phyloP scores from a whole-genome alignment of 768 basidiomycete genomes.

The Leucocoprinus birnbaumii region DNA sequence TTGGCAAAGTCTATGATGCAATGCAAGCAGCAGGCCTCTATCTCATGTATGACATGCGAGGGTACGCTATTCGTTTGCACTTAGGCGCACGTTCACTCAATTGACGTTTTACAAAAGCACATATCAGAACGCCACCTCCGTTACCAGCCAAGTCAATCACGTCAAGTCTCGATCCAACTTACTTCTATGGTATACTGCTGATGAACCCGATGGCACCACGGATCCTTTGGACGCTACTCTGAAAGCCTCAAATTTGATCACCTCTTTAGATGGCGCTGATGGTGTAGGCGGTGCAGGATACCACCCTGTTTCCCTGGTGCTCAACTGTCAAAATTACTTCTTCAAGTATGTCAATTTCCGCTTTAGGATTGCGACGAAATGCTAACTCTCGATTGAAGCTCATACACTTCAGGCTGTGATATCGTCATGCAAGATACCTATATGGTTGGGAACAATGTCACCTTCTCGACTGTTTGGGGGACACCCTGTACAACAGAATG shows the following conservation, averaged over 20 bases:
- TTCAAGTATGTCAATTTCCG: constrained; percentile 35
- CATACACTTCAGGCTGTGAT: constrained; percentile 58
- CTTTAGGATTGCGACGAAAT: too few relatives aligned
- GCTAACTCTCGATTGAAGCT: constrained; percentile 15
- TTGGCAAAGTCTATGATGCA: constrained; percentile 58
- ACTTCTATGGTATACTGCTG: constrained; percentile 70
- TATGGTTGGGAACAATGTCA: constrained; percentile 58
- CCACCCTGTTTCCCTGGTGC: constrained; percentile 63
- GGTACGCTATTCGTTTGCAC: constrained; percentile 27
- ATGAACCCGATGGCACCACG: constrained; percentile 71
- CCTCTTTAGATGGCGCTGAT: constrained; percentile 51
- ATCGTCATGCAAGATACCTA: constrained; percentile 71
- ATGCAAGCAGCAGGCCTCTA: constrained; percentile 72
- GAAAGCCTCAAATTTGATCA: constrained; percentile 52
- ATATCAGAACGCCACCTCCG: constrained; percentile 62
- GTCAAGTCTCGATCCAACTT: constrained; percentile 69
- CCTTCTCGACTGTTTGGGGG: constrained; percentile 56
- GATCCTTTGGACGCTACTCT: constrained; percentile 64
- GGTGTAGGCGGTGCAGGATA: constrained; percentile 50
- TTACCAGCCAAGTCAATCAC: constrained; percentile 64
- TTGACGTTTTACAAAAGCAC: constrained; percentile 33
- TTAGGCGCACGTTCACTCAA: background rate
- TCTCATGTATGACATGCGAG: constrained; percentile 84
- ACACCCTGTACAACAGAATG: constrained; percentile 63
- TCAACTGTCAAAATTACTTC: constrained; percentile 66